phyloP scores from a whole-genome alignment of 1,139 yeast species.

The Geotrichum histeridarum region DNA sequence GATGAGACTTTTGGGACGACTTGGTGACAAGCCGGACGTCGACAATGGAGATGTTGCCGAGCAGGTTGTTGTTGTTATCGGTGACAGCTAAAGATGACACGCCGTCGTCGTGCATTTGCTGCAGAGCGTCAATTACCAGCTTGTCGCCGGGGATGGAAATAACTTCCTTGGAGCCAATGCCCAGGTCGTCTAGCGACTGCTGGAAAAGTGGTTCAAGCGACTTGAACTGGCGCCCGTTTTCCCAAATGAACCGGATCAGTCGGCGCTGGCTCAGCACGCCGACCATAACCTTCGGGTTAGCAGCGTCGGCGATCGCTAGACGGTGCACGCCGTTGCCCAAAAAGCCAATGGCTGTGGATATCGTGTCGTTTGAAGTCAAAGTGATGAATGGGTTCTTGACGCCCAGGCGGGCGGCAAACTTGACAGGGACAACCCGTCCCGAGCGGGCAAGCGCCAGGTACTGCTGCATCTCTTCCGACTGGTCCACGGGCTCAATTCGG shows the following conservation, averaged over 20 bases:
- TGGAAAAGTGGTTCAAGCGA: constrained; percentile 69
- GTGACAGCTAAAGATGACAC: constrained; percentile 93
- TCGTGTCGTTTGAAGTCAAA: constrained; percentile 60
- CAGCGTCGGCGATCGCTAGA: constrained; percentile 69
- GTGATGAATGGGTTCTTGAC: constrained; percentile 84
- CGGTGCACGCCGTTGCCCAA: constrained; percentile 92
- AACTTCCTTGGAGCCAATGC: constrained; percentile 64
- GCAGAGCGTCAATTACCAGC: constrained; percentile 76
- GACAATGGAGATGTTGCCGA: constrained; percentile 90
- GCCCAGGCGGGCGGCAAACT: constrained; percentile 63
- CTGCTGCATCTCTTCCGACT: constrained; percentile 27
- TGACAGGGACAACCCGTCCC: constrained; percentile 60
- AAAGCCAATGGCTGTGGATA: constrained; percentile 72
- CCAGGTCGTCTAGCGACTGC: constrained; percentile 58
- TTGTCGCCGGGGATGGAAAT: constrained; percentile 82
- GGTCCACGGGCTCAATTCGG: constrained; percentile 41
- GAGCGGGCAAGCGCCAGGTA: constrained; percentile 36
- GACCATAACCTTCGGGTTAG: constrained; percentile 36
- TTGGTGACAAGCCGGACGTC: constrained; percentile 86
- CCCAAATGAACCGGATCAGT: constrained; percentile 78
- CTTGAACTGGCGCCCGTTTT: constrained; percentile 80
- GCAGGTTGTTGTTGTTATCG: constrained; percentile 64
- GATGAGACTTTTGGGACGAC: constrained; percentile 71
- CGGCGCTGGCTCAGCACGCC: constrained; percentile 91
- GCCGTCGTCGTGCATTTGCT: constrained; percentile 76